A percentile compares a stretch with the other conserved stretches of the same genome.
Conservation (phyloP, 306 rosid species). For the Inga leiocalycina region DNA sequence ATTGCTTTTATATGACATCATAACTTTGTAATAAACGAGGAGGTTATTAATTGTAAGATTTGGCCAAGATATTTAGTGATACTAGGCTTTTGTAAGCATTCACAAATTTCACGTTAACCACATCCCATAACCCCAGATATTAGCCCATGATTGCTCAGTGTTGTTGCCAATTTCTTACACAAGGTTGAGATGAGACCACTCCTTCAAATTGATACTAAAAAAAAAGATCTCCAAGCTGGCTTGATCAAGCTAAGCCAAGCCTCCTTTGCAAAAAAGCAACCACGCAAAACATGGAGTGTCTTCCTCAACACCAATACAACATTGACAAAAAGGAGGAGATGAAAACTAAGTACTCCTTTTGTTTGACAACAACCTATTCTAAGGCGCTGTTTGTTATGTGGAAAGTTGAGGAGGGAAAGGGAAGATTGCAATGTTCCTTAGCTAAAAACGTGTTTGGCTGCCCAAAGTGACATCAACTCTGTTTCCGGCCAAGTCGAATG, state of each 20-base stretch:
- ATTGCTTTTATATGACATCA: background rate
- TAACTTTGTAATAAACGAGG: background rate
- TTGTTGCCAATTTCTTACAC: background rate
- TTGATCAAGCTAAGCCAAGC: background rate
- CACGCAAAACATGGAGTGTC: background rate
- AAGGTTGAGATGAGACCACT: background rate
- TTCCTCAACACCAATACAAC: background rate
- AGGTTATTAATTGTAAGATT: background rate
- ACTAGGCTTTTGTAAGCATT: background rate
- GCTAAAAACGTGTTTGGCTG: no score
- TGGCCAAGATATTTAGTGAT: background rate
- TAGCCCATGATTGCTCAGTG: background rate
- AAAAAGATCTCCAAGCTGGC: background rate
- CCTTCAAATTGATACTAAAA: background rate
- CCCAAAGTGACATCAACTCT: no score
- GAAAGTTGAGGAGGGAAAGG: no score
- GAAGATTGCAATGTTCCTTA: no score
- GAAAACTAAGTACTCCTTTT: background rate
- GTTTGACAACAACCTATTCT: background rate
- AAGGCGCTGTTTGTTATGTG: no score
- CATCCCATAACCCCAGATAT: background rate
- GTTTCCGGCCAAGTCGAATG: no score
- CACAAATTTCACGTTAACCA: background rate
- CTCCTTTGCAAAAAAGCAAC: background rate
- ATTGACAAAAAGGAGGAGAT: background rate